Evolutionary conservation across 2,329 filamentous ascomycete genomes (phyloP), one percentile per base, ranked within the genome.

Genomic region (Pestalotiopsis sp.): DNA sequence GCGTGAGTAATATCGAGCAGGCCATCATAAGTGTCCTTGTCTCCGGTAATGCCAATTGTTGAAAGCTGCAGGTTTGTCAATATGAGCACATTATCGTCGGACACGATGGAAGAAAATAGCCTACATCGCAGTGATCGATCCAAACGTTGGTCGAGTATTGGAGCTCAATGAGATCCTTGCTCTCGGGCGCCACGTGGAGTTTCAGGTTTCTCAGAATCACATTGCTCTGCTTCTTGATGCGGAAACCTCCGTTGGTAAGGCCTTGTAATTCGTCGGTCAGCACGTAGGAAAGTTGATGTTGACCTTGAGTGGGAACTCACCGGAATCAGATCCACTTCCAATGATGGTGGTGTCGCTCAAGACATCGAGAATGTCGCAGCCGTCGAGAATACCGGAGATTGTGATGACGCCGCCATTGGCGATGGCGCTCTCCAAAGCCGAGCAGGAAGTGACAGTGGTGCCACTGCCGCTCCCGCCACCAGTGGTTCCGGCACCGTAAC

Each of bases 171-270:
- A 85, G 83, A 75, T 90, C 87, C 49, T 85, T 85, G 39, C 81
- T 78, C 9, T 80, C 77, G 6, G 81, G 79, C 1, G 87, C 84
- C 68, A 86, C 84, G 70, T 81, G 76, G 70, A 87, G 83, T 71
- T 84, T 85, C 49, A 90, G 75, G 78, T 90, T 89, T 61, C 84
- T 85, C 63, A 90, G 75, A 68, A 90, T 88, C 63, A 89, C 86
- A 71, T 90, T 89, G 68, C 75, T 81, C 20, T 77, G 79, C 49
- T 79, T 75, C 76, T 84, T 84, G 72, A 88, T 78, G 67, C 81
- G 83, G 62, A 89, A 77, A 7, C 83, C 83, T 67, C 84, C 77
- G 65, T 82, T 80, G n/a, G 81, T 78, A 25, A 88, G 78, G 63
- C 79, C 80, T 76, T 65, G 68, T 12, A 14, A 17, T 3, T 5